Evolutionary conservation across 352 stramenopile genomes (phyloP).

Genomic region (Phytophthora citricola): DNA sequence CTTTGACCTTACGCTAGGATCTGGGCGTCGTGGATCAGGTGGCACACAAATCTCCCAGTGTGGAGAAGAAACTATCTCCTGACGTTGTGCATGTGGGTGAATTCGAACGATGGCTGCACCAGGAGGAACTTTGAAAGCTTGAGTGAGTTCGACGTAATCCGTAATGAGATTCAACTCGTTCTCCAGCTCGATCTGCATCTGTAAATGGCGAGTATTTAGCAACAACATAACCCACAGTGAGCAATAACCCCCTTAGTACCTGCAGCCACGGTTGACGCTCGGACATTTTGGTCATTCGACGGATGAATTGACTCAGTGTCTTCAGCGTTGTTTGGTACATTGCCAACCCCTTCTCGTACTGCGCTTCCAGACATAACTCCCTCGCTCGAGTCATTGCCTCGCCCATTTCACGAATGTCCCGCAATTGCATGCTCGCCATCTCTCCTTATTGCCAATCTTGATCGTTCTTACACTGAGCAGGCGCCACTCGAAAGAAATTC

Average conservation of each 20-base stretch:
- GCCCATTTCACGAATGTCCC: conserved; percentile 75
- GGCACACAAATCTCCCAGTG: conserved; percentile 66
- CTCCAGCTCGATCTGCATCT: conserved; percentile 87
- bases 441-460: conserved; percentile 2
- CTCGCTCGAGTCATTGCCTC: conserved; percentile 65
- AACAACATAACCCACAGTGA: background rate
- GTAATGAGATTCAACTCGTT: conserved; percentile 80
- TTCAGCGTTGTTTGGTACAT: conserved; percentile 69
- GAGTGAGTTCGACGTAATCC: conserved; percentile 79
- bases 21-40: conserved; percentile 24
- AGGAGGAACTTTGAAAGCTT: conserved; percentile 65
- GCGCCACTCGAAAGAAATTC: conserved; percentile 14
- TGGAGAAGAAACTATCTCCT: conserved; percentile 38
- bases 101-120: conserved; percentile 43
- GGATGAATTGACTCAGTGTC: conserved; percentile 68
- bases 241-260: conserved; percentile 23
- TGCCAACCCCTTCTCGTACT: conserved; percentile 69
- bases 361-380: conserved; percentile 66
- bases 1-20: conserved; percentile 22
- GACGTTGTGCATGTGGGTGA: conserved; percentile 28
- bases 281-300: conserved; percentile 69
- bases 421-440: conserved; percentile 59
- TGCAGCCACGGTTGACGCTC: conserved; percentile 87
- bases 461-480: conserved; percentile 10
- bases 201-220: conserved; percentile 5